These are phyloP conservation scores for Thuidium tamariscinum DNA, from an alignment of 225 moss, liverwort and hornwort species.

Conservation along the genomic window DNA sequence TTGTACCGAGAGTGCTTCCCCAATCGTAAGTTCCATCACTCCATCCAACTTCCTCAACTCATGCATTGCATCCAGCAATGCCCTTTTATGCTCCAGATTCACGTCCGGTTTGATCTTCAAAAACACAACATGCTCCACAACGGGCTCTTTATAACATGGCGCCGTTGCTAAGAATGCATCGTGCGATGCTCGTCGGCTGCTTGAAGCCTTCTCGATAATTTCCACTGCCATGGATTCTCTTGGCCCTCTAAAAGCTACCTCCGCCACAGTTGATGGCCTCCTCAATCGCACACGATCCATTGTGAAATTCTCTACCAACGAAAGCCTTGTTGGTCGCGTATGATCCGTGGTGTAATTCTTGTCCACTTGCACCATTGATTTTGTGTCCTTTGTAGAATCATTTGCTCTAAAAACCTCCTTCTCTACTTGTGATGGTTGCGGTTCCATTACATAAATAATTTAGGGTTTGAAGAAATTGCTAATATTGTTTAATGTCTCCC, in stretches of 20 bases:
- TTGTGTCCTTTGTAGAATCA: neutral
- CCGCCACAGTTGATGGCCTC: neutral
- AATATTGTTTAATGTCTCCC: neutral
- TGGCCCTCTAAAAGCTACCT: constrained; percentile 1
- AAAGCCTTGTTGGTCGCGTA: neutral
- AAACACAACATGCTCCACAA: constrained; percentile 60
- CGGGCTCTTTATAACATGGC: neutral
- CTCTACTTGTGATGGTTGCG: neutral
- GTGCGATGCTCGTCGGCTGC: neutral
- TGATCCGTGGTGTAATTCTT: neutral
- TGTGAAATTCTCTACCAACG: neutral
- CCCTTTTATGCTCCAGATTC: neutral
- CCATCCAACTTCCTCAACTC: constrained; percentile 32
- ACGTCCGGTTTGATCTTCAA: constrained; percentile 37
- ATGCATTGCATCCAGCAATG: constrained; percentile 27
- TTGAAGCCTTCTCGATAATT: neutral
- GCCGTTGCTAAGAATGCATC: neutral
- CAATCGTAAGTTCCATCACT: constrained; percentile 38
- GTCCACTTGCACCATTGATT: neutral
- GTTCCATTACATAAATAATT: neutral
- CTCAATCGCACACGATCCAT: neutral
- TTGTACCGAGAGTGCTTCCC: constrained; percentile 27
- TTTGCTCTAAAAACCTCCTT: neutral
- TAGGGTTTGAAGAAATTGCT: neutral
- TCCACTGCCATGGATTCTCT: neutral